Evolutionary conservation across 2,329 filamentous ascomycete species (phyloP).

Genomic region (Camillea tinctor): DNA sequence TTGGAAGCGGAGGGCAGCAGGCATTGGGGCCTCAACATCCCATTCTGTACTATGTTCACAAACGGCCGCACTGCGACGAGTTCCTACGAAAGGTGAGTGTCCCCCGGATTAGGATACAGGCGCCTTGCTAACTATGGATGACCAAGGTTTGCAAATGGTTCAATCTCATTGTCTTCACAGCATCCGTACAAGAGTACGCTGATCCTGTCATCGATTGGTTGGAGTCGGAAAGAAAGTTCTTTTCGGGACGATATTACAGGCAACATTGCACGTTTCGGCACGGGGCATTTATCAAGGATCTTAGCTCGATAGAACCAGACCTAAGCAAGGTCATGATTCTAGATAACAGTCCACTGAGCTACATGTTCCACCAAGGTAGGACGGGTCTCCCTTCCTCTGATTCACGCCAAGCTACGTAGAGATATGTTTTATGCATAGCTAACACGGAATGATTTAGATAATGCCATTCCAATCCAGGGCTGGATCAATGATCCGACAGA

Average conservation of each 20-base stretch:
- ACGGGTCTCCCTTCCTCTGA: constrained; percentile 26
- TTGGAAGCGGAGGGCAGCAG: constrained; percentile 65
- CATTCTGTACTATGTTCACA: constrained; percentile 98
- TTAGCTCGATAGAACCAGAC: constrained; percentile 94
- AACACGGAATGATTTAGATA: constrained; percentile 61
- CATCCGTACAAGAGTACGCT: constrained; percentile 96
- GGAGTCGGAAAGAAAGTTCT: constrained; percentile 94
- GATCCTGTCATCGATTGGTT: constrained; percentile 99
- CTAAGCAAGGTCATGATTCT: constrained; percentile 98
- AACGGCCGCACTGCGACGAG: constrained; percentile 94
- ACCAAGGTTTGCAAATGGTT: constrained; percentile 90
- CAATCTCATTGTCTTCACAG: constrained; percentile 94
- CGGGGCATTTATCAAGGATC: constrained; percentile 96
- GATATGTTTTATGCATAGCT: constrained; percentile 10
- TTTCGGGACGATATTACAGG: constrained; percentile 88
- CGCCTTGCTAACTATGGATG: constrained; percentile 20
- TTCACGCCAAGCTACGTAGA: background rate
- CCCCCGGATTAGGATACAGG: background rate
- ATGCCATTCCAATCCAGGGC: constrained; percentile 97
- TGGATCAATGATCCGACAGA: constrained; percentile 99
- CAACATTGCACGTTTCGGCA: constrained; percentile 97
- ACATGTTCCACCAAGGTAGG: constrained; percentile 95
- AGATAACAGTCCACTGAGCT: constrained; percentile 97
- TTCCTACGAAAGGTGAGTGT: constrained; percentile 75
- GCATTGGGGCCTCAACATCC: constrained; percentile 83